Percentiles rank a stretch among this genome's conserved stretches.
These are phyloP conservation scores for Microcyclospora tardicrescens DNA, from an alignment of 2,329 filamentous ascomycete species.

Conservation along the genomic window DNA sequence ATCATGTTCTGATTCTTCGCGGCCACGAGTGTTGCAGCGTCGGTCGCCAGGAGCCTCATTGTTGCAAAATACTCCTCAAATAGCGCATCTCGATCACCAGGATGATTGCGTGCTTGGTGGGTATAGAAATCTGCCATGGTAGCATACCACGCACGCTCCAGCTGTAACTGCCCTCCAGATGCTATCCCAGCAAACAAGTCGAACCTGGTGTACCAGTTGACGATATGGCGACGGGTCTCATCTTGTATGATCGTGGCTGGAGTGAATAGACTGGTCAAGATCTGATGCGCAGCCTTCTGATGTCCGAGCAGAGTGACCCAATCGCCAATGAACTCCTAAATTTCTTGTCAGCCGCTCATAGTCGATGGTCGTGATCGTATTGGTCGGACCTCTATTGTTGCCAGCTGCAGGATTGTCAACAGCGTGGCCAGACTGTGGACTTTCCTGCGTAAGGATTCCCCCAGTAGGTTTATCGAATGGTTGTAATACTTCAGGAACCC, in stretches of 20 bases:
- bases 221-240: constrained; percentile 56
- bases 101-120: constrained; percentile 45
- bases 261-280: constrained; percentile 65
- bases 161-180: constrained; percentile 60
- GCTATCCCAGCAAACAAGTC: constrained; percentile 76
- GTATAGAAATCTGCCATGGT: constrained; percentile 50
- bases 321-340: constrained; percentile 82
- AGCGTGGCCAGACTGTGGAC: constrained; percentile 62
- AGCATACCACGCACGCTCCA: constrained; percentile 69
- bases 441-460: constrained; percentile 58
- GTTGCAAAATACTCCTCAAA: constrained; percentile 50
- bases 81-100: constrained; percentile 50
- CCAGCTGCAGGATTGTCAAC: constrained; percentile 78
- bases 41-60: constrained; percentile 60
- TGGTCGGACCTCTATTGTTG: constrained; percentile 70
- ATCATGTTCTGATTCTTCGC: constrained; percentile 53
- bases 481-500: constrained; percentile 87
- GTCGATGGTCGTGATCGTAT: not conserved
- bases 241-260: constrained; percentile 62
- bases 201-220: constrained; percentile 84
- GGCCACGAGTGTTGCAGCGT: constrained; percentile 68
- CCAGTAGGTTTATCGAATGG: constrained; percentile 64
- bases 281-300: constrained; percentile 74
- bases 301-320: constrained; percentile 91
- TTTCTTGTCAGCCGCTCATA: constrained; percentile 1